Percentiles rank a stretch among this genome's conserved stretches.
phyloP scores from a whole-genome alignment of 306 rosid genomes.

The Trichosanthes cucumerina region DNA sequence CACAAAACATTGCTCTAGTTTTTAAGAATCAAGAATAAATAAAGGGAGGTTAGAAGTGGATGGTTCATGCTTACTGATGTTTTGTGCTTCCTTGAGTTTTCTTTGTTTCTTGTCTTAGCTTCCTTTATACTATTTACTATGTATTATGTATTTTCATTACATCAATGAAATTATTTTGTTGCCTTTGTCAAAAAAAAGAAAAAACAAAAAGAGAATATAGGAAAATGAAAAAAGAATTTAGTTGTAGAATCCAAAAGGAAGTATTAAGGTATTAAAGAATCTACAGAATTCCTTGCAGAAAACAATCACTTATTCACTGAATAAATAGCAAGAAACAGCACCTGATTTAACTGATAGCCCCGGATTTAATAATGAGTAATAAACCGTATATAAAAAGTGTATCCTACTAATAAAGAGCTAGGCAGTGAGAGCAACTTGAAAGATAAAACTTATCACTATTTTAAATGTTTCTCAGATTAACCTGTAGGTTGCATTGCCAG shows the following conservation, averaged over 20 bases:
- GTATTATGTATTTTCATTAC: too few relatives aligned
- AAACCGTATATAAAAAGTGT: background rate
- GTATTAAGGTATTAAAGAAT: background rate
- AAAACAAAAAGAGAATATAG: background rate
- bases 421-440: background rate
- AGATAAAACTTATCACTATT: background rate
- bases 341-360: background rate
- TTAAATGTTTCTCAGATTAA: slow-evolving; percentile 19
- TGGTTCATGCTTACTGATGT: too few relatives aligned
- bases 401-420: background rate
- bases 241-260: background rate
- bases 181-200: too few relatives aligned
- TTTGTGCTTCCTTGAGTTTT: too few relatives aligned
- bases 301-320: background rate
- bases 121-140: too few relatives aligned
- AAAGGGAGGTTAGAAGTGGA: background rate
- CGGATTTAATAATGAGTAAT: background rate
- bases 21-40: background rate
- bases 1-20: background rate
- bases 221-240: background rate
- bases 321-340: background rate
- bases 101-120: too few relatives aligned
- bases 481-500: slow-evolving; percentile 85
- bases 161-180: too few relatives aligned
- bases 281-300: slow-evolving; percentile 7